phyloP scores from a whole-genome alignment of 2,329 filamentous ascomycete genomes.

The Ceratocystis papillata region DNA sequence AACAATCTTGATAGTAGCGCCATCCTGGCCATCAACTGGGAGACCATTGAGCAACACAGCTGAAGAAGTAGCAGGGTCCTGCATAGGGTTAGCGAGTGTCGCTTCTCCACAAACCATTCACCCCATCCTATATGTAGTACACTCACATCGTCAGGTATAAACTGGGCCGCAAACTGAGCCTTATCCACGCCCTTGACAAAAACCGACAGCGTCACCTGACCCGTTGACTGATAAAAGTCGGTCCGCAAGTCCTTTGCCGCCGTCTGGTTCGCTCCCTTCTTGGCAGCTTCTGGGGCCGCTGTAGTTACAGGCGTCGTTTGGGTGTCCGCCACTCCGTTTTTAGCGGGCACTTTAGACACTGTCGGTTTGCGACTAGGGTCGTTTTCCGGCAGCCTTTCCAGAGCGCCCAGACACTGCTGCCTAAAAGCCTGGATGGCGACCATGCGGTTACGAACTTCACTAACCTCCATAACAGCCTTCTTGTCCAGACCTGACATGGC shows the following conservation, averaged over 20 bases:
- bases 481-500: slow-evolving; percentile 27
- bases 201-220: slow-evolving; percentile 33
- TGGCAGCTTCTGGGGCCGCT: background rate
- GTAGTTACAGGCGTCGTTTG: slow-evolving; percentile 12
- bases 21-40: slow-evolving; percentile 17
- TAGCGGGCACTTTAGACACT: slow-evolving; percentile 27
- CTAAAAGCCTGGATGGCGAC: slow-evolving; percentile 27
- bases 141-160: slow-evolving; percentile 24
- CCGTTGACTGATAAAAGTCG: slow-evolving; percentile 26
- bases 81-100: background rate
- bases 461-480: slow-evolving; percentile 26
- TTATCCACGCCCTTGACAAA: slow-evolving; percentile 37
- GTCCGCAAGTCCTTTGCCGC: slow-evolving; percentile 24
- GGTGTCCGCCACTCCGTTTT: background rate
- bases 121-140: slow-evolving; percentile 18
- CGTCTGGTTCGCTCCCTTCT: slow-evolving; percentile 24
- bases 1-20: slow-evolving; percentile 12
- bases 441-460: slow-evolving; percentile 25
- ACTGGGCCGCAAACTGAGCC: slow-evolving; percentile 33
- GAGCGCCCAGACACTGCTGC: slow-evolving; percentile 37
- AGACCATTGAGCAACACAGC: slow-evolving; percentile 14
- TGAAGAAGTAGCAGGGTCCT: slow-evolving; percentile 13
- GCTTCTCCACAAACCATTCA: background rate
- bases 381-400: slow-evolving; percentile 38
- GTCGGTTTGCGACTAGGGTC: slow-evolving; percentile 40